phyloP scores from a whole-genome alignment of 129 eudicot genomes.

The Lactuca sativa region DNA sequence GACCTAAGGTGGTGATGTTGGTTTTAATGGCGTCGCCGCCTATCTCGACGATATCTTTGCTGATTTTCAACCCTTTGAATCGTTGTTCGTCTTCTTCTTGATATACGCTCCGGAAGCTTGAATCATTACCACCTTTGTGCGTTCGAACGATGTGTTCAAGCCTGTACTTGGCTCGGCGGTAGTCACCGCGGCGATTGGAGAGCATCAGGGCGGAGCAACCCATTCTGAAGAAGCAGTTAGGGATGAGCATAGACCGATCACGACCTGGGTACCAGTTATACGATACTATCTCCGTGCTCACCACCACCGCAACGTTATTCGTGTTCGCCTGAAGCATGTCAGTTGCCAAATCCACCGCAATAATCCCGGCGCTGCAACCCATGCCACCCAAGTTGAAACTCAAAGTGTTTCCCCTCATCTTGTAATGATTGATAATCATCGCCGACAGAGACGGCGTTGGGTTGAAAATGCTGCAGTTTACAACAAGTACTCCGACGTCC shows the following conservation, averaged over 20 bases:
- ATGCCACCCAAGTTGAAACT: conserved; percentile 88
- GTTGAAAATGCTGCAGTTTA: conserved; percentile 89
- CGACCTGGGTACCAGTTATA: conserved; percentile 86
- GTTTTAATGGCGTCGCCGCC: conserved; percentile 85
- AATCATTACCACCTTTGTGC: conserved; percentile 73
- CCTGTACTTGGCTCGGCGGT: conserved; percentile 64
- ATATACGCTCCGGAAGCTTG: conserved; percentile 65
- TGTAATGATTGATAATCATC: conserved; percentile 91
- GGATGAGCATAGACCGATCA: conserved; percentile 78
- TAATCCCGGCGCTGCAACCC: conserved; percentile 93
- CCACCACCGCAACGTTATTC: conserved; percentile 76
- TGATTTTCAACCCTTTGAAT: conserved; percentile 59
- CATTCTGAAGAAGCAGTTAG: conserved; percentile 89
- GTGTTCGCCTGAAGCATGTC: conserved; percentile 87
- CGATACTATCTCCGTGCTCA: conserved; percentile 88
- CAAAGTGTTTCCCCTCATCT: conserved; percentile 82
- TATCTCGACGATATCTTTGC: conserved; percentile 61
- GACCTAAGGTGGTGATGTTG: conserved; percentile 83
- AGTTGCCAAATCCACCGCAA: conserved; percentile 77
- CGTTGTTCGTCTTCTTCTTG: conserved; percentile 73
- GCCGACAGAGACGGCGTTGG: conserved; percentile 90
- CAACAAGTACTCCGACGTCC: conserved; percentile 73
- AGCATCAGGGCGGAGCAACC: conserved; percentile 85
- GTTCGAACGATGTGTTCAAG: conserved; percentile 88
- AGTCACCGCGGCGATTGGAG: conserved; percentile 74